Percentiles rank a stretch among this genome's conserved stretches.
Evolutionary conservation across 2,329 filamentous ascomycete species (phyloP).

Genomic region (Endothia cerciana): DNA sequence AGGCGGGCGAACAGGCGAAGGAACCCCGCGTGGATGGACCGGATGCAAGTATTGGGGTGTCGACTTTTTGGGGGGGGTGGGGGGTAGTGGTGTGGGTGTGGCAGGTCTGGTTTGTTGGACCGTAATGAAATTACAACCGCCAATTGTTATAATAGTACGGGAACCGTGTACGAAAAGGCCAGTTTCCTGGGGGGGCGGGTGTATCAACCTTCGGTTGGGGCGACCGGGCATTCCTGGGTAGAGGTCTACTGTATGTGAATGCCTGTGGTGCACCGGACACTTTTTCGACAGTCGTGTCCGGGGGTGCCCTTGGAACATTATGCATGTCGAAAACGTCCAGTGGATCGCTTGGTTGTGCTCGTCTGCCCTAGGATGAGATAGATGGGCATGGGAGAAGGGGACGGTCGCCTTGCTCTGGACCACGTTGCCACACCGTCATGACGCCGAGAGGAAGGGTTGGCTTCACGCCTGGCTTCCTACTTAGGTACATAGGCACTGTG

Average conservation of each 20-base stretch:
- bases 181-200: neutral
- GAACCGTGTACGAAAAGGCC: neutral
- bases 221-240: neutral
- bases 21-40: constrained; percentile 14
- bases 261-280: constrained; percentile 5
- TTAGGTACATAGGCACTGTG: neutral
- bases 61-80: neutral
- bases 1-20: constrained; percentile 6
- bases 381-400: no score
- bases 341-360: neutral
- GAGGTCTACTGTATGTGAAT: constrained; percentile 3
- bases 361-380: neutral
- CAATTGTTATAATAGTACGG: neutral
- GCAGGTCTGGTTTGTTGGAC: neutral
- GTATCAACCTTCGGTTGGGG: neutral
- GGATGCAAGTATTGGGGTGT: neutral
- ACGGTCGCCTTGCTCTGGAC: neutral
- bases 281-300: neutral
- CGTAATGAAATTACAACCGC: neutral
- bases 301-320: neutral
- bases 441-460: neutral
- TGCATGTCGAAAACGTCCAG: neutral
- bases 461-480: neutral
- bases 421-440: neutral
- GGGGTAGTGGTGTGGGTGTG: neutral